Evolutionary conservation across 108 stramenopile genomes (phyloP).

Genomic region (Seminavis robusta): DNA sequence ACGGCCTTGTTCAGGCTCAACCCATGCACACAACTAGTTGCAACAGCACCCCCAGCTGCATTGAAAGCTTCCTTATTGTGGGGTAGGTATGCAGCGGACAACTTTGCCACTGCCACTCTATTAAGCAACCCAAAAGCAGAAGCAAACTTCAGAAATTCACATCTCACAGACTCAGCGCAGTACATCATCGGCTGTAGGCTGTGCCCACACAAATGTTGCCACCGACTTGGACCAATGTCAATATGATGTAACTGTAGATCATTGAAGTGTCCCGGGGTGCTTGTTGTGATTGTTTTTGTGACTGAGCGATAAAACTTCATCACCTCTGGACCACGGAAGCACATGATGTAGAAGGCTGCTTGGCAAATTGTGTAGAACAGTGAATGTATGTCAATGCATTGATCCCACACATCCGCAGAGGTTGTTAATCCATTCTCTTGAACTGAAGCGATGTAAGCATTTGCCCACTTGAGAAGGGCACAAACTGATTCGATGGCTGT

Average conservation of each 20-base stretch:
- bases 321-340: conserved; percentile 88
- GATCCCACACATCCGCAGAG: conserved; percentile 42
- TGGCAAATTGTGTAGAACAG: conserved; percentile 95
- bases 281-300: conserved; percentile 12
- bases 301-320: conserved; percentile 53
- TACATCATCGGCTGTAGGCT: conserved; percentile 82
- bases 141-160: conserved; percentile 82
- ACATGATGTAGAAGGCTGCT: conserved; percentile 96
- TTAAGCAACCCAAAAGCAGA: conserved; percentile 38
- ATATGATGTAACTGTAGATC: conserved; percentile 3
- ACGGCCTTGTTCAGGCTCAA: conserved; percentile 78
- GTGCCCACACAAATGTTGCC: conserved; percentile 38
- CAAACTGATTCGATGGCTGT: conserved; percentile 73
- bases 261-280: background rate
- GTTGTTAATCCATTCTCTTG: conserved; percentile 16
- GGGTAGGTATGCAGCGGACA: conserved; percentile 18
- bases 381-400: conserved; percentile 70
- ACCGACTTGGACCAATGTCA: conserved; percentile 30
- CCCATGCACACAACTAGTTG: no score
- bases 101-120: conserved; percentile 57
- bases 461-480: conserved; percentile 84
- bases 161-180: conserved; percentile 90
- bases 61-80: conserved; percentile 49
- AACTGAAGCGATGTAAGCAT: conserved; percentile 61
- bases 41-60: conserved; percentile 81